Evolutionary conservation across 495 filamentous ascomycete species (phyloP), one percentile per base, ranked within the genome.

Genomic region (Hamigera avellanea): DNA sequence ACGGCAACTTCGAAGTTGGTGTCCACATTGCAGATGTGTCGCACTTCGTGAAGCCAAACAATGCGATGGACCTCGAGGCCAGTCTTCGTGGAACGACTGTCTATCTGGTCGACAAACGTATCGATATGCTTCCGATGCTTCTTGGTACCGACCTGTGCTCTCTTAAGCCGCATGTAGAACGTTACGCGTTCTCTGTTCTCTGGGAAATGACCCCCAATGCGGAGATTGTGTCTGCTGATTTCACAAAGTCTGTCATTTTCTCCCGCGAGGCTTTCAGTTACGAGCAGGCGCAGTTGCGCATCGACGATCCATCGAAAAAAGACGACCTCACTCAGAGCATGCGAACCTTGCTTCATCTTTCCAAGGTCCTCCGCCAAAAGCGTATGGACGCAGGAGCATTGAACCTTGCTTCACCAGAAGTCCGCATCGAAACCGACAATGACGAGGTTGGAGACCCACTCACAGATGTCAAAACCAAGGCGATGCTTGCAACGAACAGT

Each of bases 21-120:
- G 91, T 98, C n/a, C 93, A 98, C 53, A 98, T 98, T 54, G 91
- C 91, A 29, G 91, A 98, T 51, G 91, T 98, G 14, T 95, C 93
- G 12, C 86, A 98, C 54, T 96, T 96, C 46, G 93, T 98, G 53
- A 93, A 88, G 60, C 88, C 93, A 18, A 86, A 86, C 54, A 96
- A 91, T 53, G 77, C 91, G 27, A 98, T 98, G 93, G 93, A 98
- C 53, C 71, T 73, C 15, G 91, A 98, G 61, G 91, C 91, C 2
- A 87, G 84, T 50, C 73, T 87, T 40, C 80, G 91, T 52, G 91
- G 89, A 41, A 96, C 91, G 2, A 96, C 93, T 0, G 91, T 98
- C 19, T 98, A 98, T 49, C 69, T 98, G 16, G 93, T 98, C 1
- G 91, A 98, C 60, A 98, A 96, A 64, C 87, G 91, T 45, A 96